Evolutionary conservation across 306 rosid species (phyloP).

Genomic region (Dalbergia cultrata): DNA sequence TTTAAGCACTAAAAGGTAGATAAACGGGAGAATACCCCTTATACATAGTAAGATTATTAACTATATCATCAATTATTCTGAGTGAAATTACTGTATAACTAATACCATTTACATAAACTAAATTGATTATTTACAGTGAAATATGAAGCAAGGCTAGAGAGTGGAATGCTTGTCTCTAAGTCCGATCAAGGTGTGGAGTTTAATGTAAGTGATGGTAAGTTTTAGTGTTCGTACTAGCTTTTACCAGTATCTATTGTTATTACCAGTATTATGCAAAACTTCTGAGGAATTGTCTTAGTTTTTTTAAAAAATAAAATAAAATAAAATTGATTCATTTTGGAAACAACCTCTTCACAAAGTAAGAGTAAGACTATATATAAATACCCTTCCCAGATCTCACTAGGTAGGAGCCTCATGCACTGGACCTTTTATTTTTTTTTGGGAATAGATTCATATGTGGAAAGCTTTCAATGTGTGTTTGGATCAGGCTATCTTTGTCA

Average conservation of each 20-base stretch:
- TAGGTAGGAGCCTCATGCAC: too few species aligned
- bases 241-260: not conserved
- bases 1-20: too few species aligned
- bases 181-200: slow-evolving; percentile 61
- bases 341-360: too few species aligned
- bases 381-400: too few species aligned
- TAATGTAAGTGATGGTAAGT: slow-evolving; percentile 61
- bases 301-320: not conserved
- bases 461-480: slow-evolving; percentile 24
- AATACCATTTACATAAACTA: not conserved
- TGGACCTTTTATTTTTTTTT: too few species aligned
- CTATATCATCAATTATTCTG: not conserved
- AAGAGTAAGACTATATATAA: too few species aligned
- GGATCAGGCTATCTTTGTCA: slow-evolving; percentile 65
- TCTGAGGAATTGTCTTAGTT: not conserved
- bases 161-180: slow-evolving; percentile 52
- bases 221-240: not conserved
- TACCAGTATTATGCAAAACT: not conserved
- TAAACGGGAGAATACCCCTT: too few species aligned
- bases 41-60: not conserved
- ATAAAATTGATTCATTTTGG: too few species aligned
- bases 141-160: slow-evolving; percentile 62
- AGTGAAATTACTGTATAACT: not conserved
- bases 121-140: slow-evolving; percentile 52
- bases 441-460: not conserved